Base-by-base conservation (phyloP, 306 rosid species). In the Malus sieversii region DNA sequence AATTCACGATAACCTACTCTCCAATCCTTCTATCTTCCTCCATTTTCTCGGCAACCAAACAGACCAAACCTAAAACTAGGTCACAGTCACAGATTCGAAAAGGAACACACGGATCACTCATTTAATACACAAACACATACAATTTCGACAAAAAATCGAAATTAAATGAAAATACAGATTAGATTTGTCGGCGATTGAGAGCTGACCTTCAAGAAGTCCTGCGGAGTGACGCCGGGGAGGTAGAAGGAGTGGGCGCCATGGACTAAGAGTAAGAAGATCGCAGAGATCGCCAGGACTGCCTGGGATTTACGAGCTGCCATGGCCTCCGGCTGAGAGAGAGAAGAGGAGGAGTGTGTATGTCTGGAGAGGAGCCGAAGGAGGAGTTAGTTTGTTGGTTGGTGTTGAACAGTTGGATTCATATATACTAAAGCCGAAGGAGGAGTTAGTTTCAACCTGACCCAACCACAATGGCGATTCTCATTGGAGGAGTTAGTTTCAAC, bases 181-280 rank as follows among this genome's bases (percentile, higher is more conserved):
- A 10, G 25, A 29, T 64, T 25, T 23, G 66, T 2, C 4, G 6
- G 58, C n/a, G 44, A 16, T 59, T 46, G 72, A 76, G 71, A 75
- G 79, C 80, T 75, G 68, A 92, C 99, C 98, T 96, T 86, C 10
- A 45, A 30, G 85, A 96, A 92, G 61, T 92, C 99, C 81, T 89
- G 92, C 2, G 98, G 99, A 46, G 98, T 97, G 64, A 90, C 97
- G 27, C 98, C 99, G 19, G 99, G 99, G 74, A 92, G 97, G 78
- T 96, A 92, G 86, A 96, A 96, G 75, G 83, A 88, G 82, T 62
- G 73, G 76, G 81, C 87, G 68, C 82, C 84, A 77, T 87, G 93
- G 76, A 92, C 10, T 76, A 96, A 79, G 46, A 84, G 65, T 35
- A 92, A 83, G 40, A 90, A 78, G 51, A 85, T 77, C 66, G 82